Evolutionary conservation across 2,329 filamentous ascomycete species (phyloP), one percentile per base, ranked within the genome.

Genomic region (Diaporthe citriasiana): DNA sequence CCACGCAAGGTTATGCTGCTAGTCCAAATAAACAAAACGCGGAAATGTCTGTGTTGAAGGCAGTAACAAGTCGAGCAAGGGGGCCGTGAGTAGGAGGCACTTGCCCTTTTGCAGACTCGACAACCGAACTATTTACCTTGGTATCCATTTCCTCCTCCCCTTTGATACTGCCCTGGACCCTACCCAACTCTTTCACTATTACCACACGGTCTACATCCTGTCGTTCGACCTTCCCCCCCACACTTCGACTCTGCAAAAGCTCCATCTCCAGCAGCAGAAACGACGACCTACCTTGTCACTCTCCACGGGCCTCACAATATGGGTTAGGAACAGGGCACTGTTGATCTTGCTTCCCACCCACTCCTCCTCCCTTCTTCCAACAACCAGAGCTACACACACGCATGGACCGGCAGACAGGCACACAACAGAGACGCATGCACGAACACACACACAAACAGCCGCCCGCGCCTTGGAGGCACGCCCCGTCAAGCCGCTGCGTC

Each of bases 31-130:
- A 71, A 40, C 56, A 25, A 60, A 69, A 47, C 25, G 35, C 27
- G 42, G 38, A 55, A 55, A 53, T 50, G 47, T 55, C 50, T 56
- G 47, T 55, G 66, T 55, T 55, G 66, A 70, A 45, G 66, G 51
- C 15, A 69, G 38, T 42, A 40, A 33, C 65, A 42, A 69, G 65
- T 40, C 47, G 65, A 55, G 65, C 65, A 42, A 47, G 51, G 65
- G 50, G 65, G 50, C 65, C 65, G 50, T 63, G 56, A 50, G 59
- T 42, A 50, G 57, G 73, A 68, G 71, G 65, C 57, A 55, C 73
- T 74, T 74, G 55, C 73, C 73, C 50, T 72, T 74, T 68, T 73
- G 70, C 57, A 73, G 71, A 73, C 42, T 35, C 30, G 53, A 45
- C 63, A 66, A 33, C 51, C 63, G 63, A 68, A 74, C 70, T 70